Base-by-base conservation (phyloP, 2,329 filamentous ascomycete genomes). In the Cercospora sp. region DNA sequence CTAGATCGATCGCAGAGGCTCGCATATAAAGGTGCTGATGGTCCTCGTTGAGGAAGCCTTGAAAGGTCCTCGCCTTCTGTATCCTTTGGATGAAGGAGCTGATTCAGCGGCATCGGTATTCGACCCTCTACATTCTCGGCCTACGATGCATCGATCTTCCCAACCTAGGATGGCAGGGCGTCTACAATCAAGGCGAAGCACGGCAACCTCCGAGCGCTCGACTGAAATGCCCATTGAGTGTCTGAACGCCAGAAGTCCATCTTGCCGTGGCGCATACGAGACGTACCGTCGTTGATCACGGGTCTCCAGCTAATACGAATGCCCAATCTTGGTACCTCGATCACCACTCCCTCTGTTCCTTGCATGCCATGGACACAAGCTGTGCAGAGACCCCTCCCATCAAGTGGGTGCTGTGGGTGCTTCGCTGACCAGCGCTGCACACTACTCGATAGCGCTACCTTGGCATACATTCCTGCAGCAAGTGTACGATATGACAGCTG, bases 401-500 rank as follows among this genome's bases (percentile, higher is more conserved):
- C 48, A 26, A 55, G 48, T 55, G 48, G 48, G n/a, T 33, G 30
- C 31, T 33, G 28, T 36, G 28, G 31, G 30, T 59, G 31, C 28
- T 36, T 59, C 55, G 26, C 55, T 33, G 30, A 58, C 28, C 55
- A 58, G 28, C 30, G 28, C 62, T 57, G 62, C 62, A 33, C 61
- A 28, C 62, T 64, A 42, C 31, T 64, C 18, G 30, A 64, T 30
- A 58, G 30, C 55, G 51, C 51, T 39, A 33, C 31, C 62, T 64
- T 64, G 51, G 48, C 51, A 58, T 45, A n/a, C 36, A 20, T 59
- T 18, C 23, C 20, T 48, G 20, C 23, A 28, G 20, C 13, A 20
- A 42, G 23, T 30, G n/a, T 26, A 31, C 62, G 23, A 64, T 48
- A 45, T 30, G 55, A 33, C 62, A 64, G 62, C 62, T 64, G 51